Evolutionary conservation across 163 green algal species (phyloP).

Genomic region (Prototheca wickerhamii): DNA sequence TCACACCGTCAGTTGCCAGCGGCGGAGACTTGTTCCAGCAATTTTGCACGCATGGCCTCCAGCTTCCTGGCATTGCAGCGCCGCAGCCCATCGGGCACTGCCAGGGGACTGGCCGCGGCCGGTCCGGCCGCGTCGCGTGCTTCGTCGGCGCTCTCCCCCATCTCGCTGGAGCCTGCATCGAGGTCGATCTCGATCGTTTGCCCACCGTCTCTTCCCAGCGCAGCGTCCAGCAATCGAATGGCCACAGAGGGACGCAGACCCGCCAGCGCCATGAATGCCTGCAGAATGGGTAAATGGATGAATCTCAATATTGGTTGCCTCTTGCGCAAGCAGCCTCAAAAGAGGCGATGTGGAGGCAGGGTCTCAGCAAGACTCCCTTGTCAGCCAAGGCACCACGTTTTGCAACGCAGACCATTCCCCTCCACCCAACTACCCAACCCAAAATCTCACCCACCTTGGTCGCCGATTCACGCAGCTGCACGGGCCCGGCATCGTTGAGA

Average conservation of each 20-base stretch:
- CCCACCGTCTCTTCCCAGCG: conserved; percentile 1
- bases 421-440: too few relatives aligned
- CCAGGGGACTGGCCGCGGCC: neutral
- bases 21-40: too few relatives aligned
- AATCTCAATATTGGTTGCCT: too few relatives aligned
- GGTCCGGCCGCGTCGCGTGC: too few relatives aligned
- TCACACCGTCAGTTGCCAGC: too few relatives aligned
- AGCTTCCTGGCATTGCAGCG: conserved; percentile 12
- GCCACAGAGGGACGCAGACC: conserved; percentile 24
- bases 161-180: too few relatives aligned
- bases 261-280: conserved; percentile 28
- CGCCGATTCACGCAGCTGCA: conserved; percentile 12
- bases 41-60: conserved; percentile 1
- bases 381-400: too few relatives aligned
- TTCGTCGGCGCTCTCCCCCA: neutral
- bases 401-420: too few relatives aligned
- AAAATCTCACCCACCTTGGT: conserved; percentile 19
- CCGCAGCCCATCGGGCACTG: conserved; percentile 2
- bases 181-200: too few relatives aligned
- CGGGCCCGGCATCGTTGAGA: conserved; percentile 12
- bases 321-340: too few relatives aligned
- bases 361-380: too few relatives aligned
- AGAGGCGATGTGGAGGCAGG: too few relatives aligned
- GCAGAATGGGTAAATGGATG: neutral
- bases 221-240: conserved; percentile 20